Conservation (phyloP, 1,284 basidiomycete species). For the Ganoderma sinense region DNA sequence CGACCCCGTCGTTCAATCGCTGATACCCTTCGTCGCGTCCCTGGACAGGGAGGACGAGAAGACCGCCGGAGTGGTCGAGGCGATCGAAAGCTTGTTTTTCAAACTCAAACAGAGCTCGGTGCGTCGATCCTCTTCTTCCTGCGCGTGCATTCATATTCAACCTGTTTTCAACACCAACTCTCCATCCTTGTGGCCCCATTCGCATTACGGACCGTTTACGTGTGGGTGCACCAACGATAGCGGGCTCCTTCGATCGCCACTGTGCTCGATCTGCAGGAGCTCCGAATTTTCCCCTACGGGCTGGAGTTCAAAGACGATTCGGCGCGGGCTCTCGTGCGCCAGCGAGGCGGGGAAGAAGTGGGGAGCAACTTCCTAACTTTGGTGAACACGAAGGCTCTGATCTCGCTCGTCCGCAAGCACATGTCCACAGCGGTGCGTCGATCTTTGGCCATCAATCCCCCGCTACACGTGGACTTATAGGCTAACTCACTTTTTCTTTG, state of each 20-base stretch:
- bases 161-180: background rate
- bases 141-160: background rate
- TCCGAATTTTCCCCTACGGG: conserved; percentile 20
- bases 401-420: conserved; percentile 21
- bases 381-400: conserved; percentile 19
- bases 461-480: background rate
- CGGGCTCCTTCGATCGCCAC: conserved; percentile 19
- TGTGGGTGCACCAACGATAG: conserved; percentile 1
- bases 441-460: background rate
- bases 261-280: conserved; percentile 17
- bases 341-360: conserved; percentile 16
- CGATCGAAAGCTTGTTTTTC: conserved; percentile 14
- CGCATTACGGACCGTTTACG: background rate
- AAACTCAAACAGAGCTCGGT: conserved; percentile 18
- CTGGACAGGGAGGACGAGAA: conserved; percentile 19
- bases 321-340: conserved; percentile 3
- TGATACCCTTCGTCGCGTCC: conserved; percentile 16
- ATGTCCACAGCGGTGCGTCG: conserved; percentile 21
- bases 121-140: background rate
- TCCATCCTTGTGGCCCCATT: background rate
- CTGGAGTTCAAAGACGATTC: conserved; percentile 21
- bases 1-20: conserved; percentile 16
- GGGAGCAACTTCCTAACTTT: conserved; percentile 17
- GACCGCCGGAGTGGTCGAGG: conserved; percentile 18
- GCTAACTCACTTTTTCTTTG: too few relatives aligned